Conservation (phyloP, 352 stramenopile genomes). For the Elongisporangium anandrum region DNA sequence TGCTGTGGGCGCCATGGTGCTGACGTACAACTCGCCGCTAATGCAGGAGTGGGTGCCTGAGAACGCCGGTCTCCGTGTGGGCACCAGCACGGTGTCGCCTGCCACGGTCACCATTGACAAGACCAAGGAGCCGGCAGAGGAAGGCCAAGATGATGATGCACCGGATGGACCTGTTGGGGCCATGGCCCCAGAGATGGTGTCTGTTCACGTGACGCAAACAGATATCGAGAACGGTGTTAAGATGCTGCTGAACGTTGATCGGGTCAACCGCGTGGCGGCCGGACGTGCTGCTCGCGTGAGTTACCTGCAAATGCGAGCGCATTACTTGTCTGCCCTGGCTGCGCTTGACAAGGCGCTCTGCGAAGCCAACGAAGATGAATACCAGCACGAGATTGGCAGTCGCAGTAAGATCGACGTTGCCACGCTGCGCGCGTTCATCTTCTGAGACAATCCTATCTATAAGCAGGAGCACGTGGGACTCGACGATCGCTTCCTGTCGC, state of each 20-base stretch:
- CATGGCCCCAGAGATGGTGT: background rate
- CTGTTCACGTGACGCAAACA: slow-evolving; percentile 41
- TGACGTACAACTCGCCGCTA: slow-evolving; percentile 66
- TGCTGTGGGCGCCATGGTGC: slow-evolving; percentile 45
- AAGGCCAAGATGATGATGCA: background rate
- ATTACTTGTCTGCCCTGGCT: slow-evolving; percentile 60
- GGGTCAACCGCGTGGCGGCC: slow-evolving; percentile 45
- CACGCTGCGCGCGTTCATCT: slow-evolving; percentile 57
- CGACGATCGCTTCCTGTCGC: slow-evolving; percentile 1
- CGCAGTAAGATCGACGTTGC: slow-evolving; percentile 54
- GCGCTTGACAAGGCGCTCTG: slow-evolving; percentile 62
- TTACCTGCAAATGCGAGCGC: slow-evolving; percentile 57
- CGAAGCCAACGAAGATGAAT: slow-evolving; percentile 46
- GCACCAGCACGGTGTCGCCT: slow-evolving; percentile 9
- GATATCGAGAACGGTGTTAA: slow-evolving; percentile 55
- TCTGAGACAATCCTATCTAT: slow-evolving; percentile 13
- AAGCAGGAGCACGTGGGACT: slow-evolving; percentile 1
- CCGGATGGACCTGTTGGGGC: background rate
- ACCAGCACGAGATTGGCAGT: slow-evolving; percentile 51
- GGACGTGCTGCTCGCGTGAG: slow-evolving; percentile 49
- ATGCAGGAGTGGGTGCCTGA: slow-evolving; percentile 75
- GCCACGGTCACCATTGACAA: background rate
- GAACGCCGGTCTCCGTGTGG: slow-evolving; percentile 44
- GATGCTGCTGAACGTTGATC: slow-evolving; percentile 38
- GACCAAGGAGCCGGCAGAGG: background rate